These are phyloP conservation scores for Cryptosporidium ubiquitum DNA, from an alignment of 169 alveolate species.

Conservation along the genomic window DNA sequence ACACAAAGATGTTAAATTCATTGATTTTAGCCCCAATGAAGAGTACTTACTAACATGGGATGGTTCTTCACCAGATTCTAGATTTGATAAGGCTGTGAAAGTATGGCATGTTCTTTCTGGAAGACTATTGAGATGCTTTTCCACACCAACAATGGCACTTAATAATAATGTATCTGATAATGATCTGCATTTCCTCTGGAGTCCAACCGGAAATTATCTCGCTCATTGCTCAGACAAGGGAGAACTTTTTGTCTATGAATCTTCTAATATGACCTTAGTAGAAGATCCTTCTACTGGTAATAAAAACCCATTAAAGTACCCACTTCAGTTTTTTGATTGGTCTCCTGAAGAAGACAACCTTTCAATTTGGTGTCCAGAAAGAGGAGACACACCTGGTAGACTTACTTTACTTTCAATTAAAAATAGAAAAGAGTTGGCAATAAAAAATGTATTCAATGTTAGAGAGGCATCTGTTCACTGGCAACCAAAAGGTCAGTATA, in stretches of 20 bases:
- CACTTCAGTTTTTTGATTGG: slow-evolving; percentile 89
- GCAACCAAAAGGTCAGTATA: slow-evolving; percentile 90
- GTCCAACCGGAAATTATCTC: slow-evolving; percentile 86
- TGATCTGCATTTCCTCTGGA: slow-evolving; percentile 86
- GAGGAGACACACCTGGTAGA: slow-evolving; percentile 89
- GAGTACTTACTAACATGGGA: slow-evolving; percentile 91
- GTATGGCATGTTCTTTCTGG: slow-evolving; percentile 91
- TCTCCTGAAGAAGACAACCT: slow-evolving; percentile 90
- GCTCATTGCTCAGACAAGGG: slow-evolving; percentile 83
- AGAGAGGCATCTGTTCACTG: slow-evolving; percentile 88
- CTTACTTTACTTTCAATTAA: slow-evolving; percentile 86
- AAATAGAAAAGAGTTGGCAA: slow-evolving; percentile 86
- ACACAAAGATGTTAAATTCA: slow-evolving; percentile 88
- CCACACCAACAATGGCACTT: slow-evolving; percentile 66
- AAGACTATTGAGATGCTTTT: slow-evolving; percentile 82
- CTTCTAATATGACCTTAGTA: slow-evolving; percentile 83
- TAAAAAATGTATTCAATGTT: slow-evolving; percentile 89
- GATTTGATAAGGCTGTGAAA: slow-evolving; percentile 86
- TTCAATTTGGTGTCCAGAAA: slow-evolving; percentile 87
- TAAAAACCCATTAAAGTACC: slow-evolving; percentile 85
- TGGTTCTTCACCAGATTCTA: slow-evolving; percentile 86
- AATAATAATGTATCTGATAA: slow-evolving; percentile 82
- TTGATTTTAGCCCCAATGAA: slow-evolving; percentile 88
- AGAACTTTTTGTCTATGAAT: slow-evolving; percentile 80
- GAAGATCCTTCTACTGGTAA: slow-evolving; percentile 82